Evolutionary conservation across 2,329 filamentous ascomycete species (phyloP), one percentile per base, ranked within the genome.

Genomic region (Colletotrichum trifolii): DNA sequence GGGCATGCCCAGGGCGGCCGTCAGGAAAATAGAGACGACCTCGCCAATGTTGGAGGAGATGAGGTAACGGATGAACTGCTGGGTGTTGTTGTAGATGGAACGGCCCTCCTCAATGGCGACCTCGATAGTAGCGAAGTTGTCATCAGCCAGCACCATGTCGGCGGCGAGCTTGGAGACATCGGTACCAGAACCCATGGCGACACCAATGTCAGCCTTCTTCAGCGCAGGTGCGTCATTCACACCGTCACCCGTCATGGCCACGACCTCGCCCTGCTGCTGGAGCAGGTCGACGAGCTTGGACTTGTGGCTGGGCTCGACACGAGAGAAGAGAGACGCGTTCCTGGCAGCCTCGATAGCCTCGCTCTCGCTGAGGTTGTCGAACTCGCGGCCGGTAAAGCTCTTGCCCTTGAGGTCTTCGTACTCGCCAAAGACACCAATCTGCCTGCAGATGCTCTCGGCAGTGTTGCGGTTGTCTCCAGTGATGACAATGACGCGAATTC

Each of bases 41-140:
- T 99, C 96, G 73, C 96, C 96, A 70, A 99, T 99, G 83, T 99
- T 99, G 69, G 95, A 98, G 8, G 95, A 98, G 77, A 99, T 99
- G 67, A 99, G 87, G 78, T 99, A 99, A 54, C 96, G 93, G 80
- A 99, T 99, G 80, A 99, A 99, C 78, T 99, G 96, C 77, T 99
- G 96, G 6, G 96, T 99, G 85, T 99, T 99, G 89, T 96, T 98
- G 87, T 97, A 99, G 81, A 99, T 99, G 69, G 94, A 94, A 68
- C 96, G 91, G 58, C 96, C 96, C 81, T 99, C 96, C 77, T 99
- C 96, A 69, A 99, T 94, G 54, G 96, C 96, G 60, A 93, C 85
- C 77, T 97, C 93, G 71, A 99, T 99, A 4, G 96, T 99, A 67
- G 96, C 96, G 78, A 99, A 99, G 84, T 99, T 99, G 81, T 97